Evolutionary conservation across 129 eudicot species (phyloP), one percentile per base, ranked within the genome.

Genomic region (Deinandra increscens): DNA sequence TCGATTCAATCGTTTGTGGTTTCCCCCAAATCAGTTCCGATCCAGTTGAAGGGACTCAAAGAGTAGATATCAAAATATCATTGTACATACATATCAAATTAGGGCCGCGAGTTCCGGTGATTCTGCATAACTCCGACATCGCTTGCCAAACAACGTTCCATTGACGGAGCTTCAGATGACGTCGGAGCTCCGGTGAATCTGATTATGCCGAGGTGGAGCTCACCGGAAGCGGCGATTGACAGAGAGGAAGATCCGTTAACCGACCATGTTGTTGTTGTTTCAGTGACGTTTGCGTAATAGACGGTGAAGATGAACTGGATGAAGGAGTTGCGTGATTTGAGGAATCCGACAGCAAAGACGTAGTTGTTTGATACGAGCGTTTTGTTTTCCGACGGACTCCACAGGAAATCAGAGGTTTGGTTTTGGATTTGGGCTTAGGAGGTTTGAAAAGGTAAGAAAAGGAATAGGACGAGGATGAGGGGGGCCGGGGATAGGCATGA

Each of bases 131-230:
- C 41, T 86, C 86, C 19, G 68, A 66, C 10, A 91, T 8, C 3
- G 98, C 98, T 38, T 81, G 77, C 98, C 98, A 91, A 63, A 76
- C 89, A 48, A 73, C 85, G 8, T 33, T 70, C 98, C 98, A 91
- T 36, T 64, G 38, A 41, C 76, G 13, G 55, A 43, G 31, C 2
- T 14, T 51, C 9, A 58, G 50, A 53, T 19, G 59, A 10, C 14
- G 46, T 51, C 19, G 92, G 76, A 19, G 66, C 22, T 23, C 78
- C 71, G 8, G 88, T 85, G 73, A 90, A 69, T 2, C 41, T 51
- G 6, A 74, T 68, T 4, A 31, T 58, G 0, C 79, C 81, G 61
- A 91, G 78, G n/a, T 67, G 73, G 41, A 91, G 90, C 53, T 91
- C 85, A 17, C 96, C 96, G 43, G 89, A 85, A 60, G 61, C 6